These are phyloP conservation scores for Phytophthora chlamydospora DNA, from an alignment of 352 stramenopile species.

Conservation along the genomic window DNA sequence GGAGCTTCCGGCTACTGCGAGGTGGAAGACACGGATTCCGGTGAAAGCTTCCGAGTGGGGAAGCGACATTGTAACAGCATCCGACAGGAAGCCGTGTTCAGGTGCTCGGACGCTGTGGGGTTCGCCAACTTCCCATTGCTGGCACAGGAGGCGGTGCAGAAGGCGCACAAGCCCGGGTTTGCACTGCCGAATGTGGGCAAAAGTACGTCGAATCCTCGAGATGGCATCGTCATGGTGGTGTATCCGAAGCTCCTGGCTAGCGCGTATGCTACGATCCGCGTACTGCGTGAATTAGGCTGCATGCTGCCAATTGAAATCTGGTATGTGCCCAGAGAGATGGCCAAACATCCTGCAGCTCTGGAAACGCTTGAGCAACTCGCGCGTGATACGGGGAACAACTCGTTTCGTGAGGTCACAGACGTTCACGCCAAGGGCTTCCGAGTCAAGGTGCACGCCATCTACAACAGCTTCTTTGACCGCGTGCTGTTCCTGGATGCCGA, in stretches of 20 bases:
- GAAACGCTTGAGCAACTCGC: constrained; percentile 31
- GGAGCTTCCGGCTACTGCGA: constrained; percentile 53
- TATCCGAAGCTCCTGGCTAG: constrained; percentile 53
- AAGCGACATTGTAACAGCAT: constrained; percentile 37
- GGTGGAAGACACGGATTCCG: constrained; percentile 34
- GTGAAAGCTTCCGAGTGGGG: constrained; percentile 34
- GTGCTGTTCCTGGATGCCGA: constrained; percentile 62
- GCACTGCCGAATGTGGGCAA: constrained; percentile 15
- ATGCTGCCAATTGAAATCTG: constrained; percentile 55
- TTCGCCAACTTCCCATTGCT: constrained; percentile 41
- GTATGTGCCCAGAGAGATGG: constrained; percentile 44
- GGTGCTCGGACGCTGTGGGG: constrained; percentile 43
- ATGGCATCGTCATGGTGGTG: constrained; percentile 57
- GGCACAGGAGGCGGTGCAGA: constrained; percentile 12
- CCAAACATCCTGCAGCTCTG: constrained; percentile 13
- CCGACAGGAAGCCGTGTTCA: constrained; percentile 32
- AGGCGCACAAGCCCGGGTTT: constrained; percentile 9
- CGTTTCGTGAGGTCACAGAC: constrained; percentile 32
- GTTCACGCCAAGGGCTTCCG: constrained; percentile 43
- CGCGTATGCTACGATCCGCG: constrained; percentile 40
- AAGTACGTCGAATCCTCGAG: constrained; percentile 6
- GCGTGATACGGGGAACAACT: constrained; percentile 30
- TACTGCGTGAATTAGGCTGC: constrained; percentile 42
- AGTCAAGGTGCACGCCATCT: constrained; percentile 54
- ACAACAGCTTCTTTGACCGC: constrained; percentile 45